Percentiles rank a stretch among this genome's conserved stretches.
These are phyloP conservation scores for Penicillium longicatenatum DNA, from an alignment of 495 filamentous ascomycete species.

Conservation along the genomic window DNA sequence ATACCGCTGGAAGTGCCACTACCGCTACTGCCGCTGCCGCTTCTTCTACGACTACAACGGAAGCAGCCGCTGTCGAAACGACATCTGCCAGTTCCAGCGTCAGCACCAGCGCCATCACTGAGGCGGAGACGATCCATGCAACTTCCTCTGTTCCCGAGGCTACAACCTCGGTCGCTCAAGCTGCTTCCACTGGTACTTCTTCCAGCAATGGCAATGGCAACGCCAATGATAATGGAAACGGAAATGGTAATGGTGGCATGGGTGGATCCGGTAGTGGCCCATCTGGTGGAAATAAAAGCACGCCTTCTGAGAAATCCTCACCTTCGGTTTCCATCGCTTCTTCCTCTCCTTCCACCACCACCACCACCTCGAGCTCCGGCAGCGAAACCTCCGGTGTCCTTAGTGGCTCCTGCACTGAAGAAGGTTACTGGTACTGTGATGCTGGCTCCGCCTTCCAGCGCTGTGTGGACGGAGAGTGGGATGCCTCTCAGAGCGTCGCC, in stretches of 20 bases:
- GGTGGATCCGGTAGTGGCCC: neutral
- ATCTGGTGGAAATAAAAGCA: neutral
- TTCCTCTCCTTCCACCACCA: neutral
- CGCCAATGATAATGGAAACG: neutral
- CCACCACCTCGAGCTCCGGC: constrained; percentile 5
- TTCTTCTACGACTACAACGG: constrained; percentile 3
- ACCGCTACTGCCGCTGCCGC: constrained; percentile 20
- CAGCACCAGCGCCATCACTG: constrained; percentile 4
- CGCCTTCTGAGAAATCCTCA: neutral
- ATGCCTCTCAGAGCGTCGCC: constrained; percentile 46
- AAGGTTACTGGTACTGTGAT: constrained; percentile 62
- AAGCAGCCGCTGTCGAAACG: constrained; percentile 37
- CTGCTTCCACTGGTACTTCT: neutral
- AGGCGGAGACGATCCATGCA: constrained; percentile 14
- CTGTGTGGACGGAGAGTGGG: constrained; percentile 60
- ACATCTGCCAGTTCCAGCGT: constrained; percentile 20
- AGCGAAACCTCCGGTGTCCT: constrained; percentile 19
- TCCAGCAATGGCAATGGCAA: neutral
- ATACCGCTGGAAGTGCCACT: constrained; percentile 25
- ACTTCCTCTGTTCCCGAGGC: constrained; percentile 15
- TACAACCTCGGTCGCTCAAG: constrained; percentile 10
- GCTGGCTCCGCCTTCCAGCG: constrained; percentile 56
- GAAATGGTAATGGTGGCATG: neutral
- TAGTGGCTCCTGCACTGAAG: constrained; percentile 48
- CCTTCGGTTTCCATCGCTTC: neutral